phyloP scores from a whole-genome alignment of 164 flowering plant species.

The Liquidambar formosana region DNA sequence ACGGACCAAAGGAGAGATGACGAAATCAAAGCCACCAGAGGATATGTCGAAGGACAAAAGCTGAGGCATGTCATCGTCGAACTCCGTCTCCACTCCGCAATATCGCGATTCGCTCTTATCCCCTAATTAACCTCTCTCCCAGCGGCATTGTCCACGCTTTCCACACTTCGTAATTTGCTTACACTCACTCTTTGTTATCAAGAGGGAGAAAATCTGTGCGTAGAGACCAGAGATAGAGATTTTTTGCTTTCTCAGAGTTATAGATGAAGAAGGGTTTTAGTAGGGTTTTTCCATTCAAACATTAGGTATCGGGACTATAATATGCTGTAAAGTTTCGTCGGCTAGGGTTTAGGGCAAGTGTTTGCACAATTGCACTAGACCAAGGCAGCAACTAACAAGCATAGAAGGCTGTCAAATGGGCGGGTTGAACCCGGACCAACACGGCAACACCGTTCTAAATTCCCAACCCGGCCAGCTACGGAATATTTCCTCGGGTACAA shows the following conservation, averaged over 20 bases:
- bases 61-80: constrained; percentile 74
- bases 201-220: background rate
- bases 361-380: too few relatives aligned
- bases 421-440: too few relatives aligned
- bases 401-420: too few relatives aligned
- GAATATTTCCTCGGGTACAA: too few relatives aligned
- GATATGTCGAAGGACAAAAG: constrained; percentile 53
- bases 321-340: background rate
- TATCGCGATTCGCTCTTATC: constrained; percentile 82
- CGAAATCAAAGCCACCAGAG: constrained; percentile 72
- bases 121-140: constrained; percentile 66
- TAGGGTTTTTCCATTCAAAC: constrained; percentile 4
- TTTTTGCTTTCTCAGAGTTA: background rate
- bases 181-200: background rate
- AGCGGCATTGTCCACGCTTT: constrained; percentile 92
- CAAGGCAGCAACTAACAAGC: too few relatives aligned
- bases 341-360: too few relatives aligned
- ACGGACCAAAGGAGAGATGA: constrained; percentile 71
- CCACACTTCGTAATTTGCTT: too few relatives aligned
- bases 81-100: constrained; percentile 85
- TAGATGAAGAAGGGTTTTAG: background rate
- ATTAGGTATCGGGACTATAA: too few relatives aligned
- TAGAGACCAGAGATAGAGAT: background rate
- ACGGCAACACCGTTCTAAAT: too few relatives aligned
- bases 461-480: too few relatives aligned